Base-by-base conservation (phyloP, 192 early-diverging fungal species). In the Coemansia reversa region DNA sequence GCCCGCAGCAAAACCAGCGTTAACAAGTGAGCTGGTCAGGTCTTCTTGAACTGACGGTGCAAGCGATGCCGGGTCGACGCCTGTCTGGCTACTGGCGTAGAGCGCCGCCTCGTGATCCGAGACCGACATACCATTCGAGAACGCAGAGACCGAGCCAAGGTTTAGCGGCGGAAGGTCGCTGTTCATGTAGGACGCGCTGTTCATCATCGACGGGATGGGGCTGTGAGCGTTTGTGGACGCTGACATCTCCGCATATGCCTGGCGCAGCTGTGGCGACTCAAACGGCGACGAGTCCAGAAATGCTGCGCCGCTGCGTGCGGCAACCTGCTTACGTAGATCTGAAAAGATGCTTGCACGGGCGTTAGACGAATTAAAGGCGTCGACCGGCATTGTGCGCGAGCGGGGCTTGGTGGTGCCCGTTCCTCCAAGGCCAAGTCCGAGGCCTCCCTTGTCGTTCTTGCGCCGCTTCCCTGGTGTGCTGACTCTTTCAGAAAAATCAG, bases 321-420 rank as follows among this genome's bases (percentile, higher is more conserved):
- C 74, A 32, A 76, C 45, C 51, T 76, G 74, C 65, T 71, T 71
- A 60, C 74, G 69, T 60, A 76, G 53, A 42, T 76, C 74, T 1
- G 74, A 51, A 24, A 49, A 49, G 32, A 66, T 66, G 57, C 42
- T 63, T 14, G 42, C 28, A 8, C 70, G 65, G 5, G 69, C 66
- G 6, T 23, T 33, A 18, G 75, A 67, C 3, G 56, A 51, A 48
- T 45, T 55, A 25, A 64, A 70, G 52, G 52, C 60, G 25, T 54
- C 32, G 9, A 54, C 53, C 5, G 76, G 76, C 72, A 79, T 58
- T 2, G 76, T 79, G 50, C 72, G 72, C 54, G 72, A 62, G 12
- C 75, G 51, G 2, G 69, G 75, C 75, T 78, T 78, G 27, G 64
- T 39, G 23, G 22, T 51, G n/a, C 32, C 56, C 9, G n/a, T 23